These are phyloP conservation scores for Backusella macrospora DNA, from an alignment of 192 early-diverging fungal species.

Conservation along the genomic window DNA sequence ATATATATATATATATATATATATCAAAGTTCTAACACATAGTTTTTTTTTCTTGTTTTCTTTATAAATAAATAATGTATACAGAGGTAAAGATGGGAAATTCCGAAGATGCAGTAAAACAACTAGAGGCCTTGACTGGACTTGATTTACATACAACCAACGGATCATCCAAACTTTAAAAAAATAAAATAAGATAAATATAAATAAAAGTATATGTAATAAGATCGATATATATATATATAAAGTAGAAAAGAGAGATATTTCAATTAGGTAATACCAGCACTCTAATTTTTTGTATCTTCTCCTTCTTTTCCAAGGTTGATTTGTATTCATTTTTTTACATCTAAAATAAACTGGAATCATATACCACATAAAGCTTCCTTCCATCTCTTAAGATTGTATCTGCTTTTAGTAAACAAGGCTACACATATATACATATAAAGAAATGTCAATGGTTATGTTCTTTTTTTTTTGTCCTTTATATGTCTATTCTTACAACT, in stretches of 20 bases:
- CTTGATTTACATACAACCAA: conserved; percentile 27
- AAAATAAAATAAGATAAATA: conserved; percentile 1
- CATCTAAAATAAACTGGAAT: background rate
- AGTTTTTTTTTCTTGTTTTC: background rate
- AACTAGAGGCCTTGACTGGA: conserved; percentile 49
- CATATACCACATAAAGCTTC: conserved; percentile 15
- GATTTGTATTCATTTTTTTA: background rate
- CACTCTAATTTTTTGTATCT: background rate
- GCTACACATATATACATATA: too few relatives aligned
- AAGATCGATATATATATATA: background rate
- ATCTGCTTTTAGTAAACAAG: conserved; percentile 20
- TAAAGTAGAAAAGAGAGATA: background rate
- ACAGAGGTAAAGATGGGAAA: conserved; percentile 53
- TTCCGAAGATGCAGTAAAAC: conserved; percentile 50
- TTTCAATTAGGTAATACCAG: background rate
- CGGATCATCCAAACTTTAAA: conserved; percentile 1
- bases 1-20: background rate
- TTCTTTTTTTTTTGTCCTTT: background rate
- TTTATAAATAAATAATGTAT: background rate
- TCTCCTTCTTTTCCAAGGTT: background rate
- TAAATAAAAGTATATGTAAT: background rate
- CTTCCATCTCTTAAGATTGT: conserved; percentile 14
- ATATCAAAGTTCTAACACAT: background rate
- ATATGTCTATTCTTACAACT: background rate
- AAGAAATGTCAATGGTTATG: background rate